These are phyloP conservation scores for Phialemoniopsis sp. DNA, from an alignment of 2,329 filamentous ascomycete genomes.

Conservation along the genomic window DNA sequence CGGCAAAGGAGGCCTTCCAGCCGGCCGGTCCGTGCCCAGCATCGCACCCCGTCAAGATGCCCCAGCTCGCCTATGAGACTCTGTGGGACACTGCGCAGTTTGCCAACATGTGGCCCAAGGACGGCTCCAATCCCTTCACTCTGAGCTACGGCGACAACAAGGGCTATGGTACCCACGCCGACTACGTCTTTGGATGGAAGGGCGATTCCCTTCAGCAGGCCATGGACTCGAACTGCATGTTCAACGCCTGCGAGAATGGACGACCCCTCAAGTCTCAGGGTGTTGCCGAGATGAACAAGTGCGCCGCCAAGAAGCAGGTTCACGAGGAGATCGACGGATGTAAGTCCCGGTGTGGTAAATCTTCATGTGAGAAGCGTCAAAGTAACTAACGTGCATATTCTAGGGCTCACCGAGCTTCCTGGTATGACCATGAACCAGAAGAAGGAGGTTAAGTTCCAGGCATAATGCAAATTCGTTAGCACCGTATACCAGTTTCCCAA, in stretches of 20 bases:
- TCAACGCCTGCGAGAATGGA: slow-evolving; percentile 23
- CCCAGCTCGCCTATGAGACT: slow-evolving; percentile 35
- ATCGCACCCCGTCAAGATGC: slow-evolving; percentile 21
- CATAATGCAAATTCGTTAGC: too few relatives aligned
- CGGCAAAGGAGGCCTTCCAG: slow-evolving; percentile 16
- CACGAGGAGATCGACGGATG: slow-evolving; percentile 24
- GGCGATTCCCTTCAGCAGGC: slow-evolving; percentile 24
- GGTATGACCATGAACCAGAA: slow-evolving; percentile 1
- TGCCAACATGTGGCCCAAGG: slow-evolving; percentile 24
- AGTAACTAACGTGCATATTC: too few relatives aligned
- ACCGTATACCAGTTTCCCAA: too few relatives aligned
- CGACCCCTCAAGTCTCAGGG: slow-evolving; percentile 23
- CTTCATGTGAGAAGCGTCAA: too few relatives aligned
- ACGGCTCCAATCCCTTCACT: slow-evolving; percentile 23
- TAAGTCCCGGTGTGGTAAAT: slow-evolving; percentile 4
- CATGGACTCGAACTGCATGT: slow-evolving; percentile 24
- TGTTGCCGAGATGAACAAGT: slow-evolving; percentile 24
- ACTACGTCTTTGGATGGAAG: slow-evolving; percentile 27
- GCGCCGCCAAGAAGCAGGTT: slow-evolving; percentile 19
- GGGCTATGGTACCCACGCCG: slow-evolving; percentile 23
- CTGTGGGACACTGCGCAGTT: slow-evolving; percentile 37
- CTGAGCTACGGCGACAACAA: slow-evolving; percentile 14
- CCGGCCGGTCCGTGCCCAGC: slow-evolving; percentile 17
- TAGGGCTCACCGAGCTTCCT: slow-evolving; percentile 5
- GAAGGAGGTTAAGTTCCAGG: too few relatives aligned